Base-by-base conservation (phyloP, 2,329 filamentous ascomycete species). In the Fusarium sublunatum region DNA sequence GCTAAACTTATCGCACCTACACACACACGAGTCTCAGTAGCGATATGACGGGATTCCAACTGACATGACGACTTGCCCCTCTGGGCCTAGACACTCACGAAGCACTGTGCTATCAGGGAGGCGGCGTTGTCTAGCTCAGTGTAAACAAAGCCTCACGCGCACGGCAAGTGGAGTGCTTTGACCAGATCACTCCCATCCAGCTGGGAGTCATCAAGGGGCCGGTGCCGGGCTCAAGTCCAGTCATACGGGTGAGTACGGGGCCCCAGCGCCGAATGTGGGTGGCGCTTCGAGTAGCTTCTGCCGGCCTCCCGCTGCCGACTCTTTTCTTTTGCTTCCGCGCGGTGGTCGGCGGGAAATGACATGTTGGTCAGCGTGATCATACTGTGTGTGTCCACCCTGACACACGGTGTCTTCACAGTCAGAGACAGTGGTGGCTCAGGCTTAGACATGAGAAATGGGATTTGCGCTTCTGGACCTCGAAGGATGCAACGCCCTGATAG, bases 311-410 rank as follows among this genome's bases (percentile, higher is more conserved):
- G 42, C 42, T 60, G 49, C 62, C 49, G 58, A 53, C 53, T 31
- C 9, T 13, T 31, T 50, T 12, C 53, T 36, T 54, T 45, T 44
- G 25, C 15, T 36, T 34, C 35, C 25, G 19, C 48, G 41, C 38
- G 56, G 47, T 64, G 59, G 65, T 61, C 53, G 57, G 54, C 49
- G 60, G 67, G 68, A 69, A 70, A 70, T 69, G 65, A 68, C 58
- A 62, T 64, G 53, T 61, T 70, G 51, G 58, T 57, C 70, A 68
- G 57, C 68, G 68, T 70, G 68, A 70, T 53, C 67, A 60, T 51
- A 67, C 68, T 35, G 68, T 71, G 36, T 44, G 59, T 47, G 29
- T 55, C 57, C 25, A 43, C 44, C 7, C 6, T 2, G 0, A 6
- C 9, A 26, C 36, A 68, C 68, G 31, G 68, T 66, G 40, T 24